phyloP scores from a whole-genome alignment of 1,284 basidiomycete species.

The Boletus mariae region DNA sequence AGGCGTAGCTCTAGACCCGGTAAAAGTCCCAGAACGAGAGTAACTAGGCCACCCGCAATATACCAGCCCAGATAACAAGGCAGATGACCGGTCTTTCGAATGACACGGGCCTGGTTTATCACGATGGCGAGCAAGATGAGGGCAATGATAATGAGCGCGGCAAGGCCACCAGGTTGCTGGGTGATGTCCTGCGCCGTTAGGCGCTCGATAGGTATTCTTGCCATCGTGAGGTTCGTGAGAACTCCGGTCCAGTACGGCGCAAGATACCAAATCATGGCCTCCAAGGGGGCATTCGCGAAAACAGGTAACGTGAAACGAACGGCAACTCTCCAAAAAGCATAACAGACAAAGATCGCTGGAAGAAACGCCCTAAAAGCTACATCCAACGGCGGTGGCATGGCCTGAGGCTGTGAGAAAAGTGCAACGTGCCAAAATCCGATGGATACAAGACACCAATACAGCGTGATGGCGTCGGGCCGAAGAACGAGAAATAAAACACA shows the following conservation, averaged over 20 bases:
- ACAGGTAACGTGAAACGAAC: constrained; percentile 73
- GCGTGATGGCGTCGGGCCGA: constrained; percentile 66
- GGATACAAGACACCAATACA: constrained; percentile 77
- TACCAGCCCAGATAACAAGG: constrained; percentile 74
- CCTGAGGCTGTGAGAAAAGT: constrained; percentile 75
- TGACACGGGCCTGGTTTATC: constrained; percentile 78
- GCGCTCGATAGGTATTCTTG: constrained; percentile 70
- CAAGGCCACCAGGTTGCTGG: constrained; percentile 67
- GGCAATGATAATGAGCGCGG: constrained; percentile 68
- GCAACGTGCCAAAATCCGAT: constrained; percentile 87
- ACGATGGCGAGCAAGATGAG: constrained; percentile 58
- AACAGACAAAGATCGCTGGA: constrained; percentile 74
- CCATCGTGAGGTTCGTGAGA: constrained; percentile 60
- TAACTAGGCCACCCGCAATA: constrained; percentile 59
- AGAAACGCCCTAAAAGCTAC: constrained; percentile 74
- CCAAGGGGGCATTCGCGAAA: constrained; percentile 67
- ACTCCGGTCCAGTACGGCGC: constrained; percentile 81
- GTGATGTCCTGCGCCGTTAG: constrained; percentile 69
- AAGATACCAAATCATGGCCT: constrained; percentile 72
- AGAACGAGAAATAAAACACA: constrained; percentile 69
- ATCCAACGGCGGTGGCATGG: constrained; percentile 65
- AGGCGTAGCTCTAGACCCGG: constrained; percentile 66
- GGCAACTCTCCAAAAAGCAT: constrained; percentile 76
- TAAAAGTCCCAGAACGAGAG: constrained; percentile 65
- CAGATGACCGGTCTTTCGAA: constrained; percentile 80